Conservation (phyloP, 768 basidiomycete genomes). For the Boletus sensibilis region DNA sequence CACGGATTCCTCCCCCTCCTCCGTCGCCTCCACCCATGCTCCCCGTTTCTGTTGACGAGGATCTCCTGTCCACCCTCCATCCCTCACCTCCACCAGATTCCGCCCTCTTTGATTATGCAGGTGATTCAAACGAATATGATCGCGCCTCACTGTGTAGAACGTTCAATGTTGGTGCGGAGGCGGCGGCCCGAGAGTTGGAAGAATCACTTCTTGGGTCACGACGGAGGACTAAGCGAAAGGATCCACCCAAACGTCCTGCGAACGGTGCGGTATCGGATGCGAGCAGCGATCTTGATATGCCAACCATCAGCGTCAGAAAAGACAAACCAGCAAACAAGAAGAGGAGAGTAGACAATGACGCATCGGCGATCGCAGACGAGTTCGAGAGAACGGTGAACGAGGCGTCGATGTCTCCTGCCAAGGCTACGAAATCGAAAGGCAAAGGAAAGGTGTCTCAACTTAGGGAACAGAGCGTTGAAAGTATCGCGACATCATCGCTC, state of each 20-base stretch:
- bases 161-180: constrained; percentile 43
- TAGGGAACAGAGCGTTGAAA: constrained; percentile 61
- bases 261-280: constrained; percentile 52
- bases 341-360: constrained; percentile 54
- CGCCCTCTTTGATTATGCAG: constrained; percentile 30
- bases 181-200: constrained; percentile 57
- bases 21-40: constrained; percentile 38
- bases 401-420: constrained; percentile 36
- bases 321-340: constrained; percentile 55
- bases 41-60: constrained; percentile 34
- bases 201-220: constrained; percentile 48
- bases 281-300: constrained; percentile 56
- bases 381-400: constrained; percentile 44
- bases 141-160: constrained; percentile 21
- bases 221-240: constrained; percentile 41
- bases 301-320: constrained; percentile 32
- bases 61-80: constrained; percentile 35
- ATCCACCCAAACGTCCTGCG: constrained; percentile 49
- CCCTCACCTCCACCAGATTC: constrained; percentile 37
- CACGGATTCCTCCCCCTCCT: constrained; percentile 43
- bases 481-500: constrained; percentile 39
- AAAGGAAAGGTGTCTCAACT: constrained; percentile 50
- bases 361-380: constrained; percentile 43
- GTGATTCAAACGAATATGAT: constrained; percentile 26
- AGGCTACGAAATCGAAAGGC: constrained; percentile 42